Base-by-base conservation (phyloP, 1,284 basidiomycete genomes). In the Tylopilus orsonianus region DNA sequence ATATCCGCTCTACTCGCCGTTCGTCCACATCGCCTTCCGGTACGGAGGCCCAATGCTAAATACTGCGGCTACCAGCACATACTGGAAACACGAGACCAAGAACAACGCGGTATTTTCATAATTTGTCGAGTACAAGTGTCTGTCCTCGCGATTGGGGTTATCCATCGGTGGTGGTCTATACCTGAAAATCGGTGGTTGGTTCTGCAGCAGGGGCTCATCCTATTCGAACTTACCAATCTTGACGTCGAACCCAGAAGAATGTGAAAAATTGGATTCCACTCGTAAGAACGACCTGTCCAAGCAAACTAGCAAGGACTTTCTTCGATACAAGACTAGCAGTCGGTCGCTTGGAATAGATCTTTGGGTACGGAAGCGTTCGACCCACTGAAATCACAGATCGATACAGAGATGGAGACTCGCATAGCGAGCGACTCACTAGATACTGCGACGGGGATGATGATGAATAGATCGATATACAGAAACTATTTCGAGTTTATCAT, bases 41-140 rank as follows among this genome's bases (percentile, higher is more conserved):
- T 96, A 99, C 2, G 97, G 97, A 10, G 95, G 94, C 0, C 97
- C 97, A 56, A 98, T 97, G 66, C 90, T 95, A 73, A 99, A 99
- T 0, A 98, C 92, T 1, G 87, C 94, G 10, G 95, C 96, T 8
- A 97, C 92, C 34, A 98, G 77, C 57, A 99, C 92, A 70, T 99
- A 99, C 72, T 99, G 97, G 82, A 98, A 99, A 55, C 92, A 96
- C 3, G 95, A 97, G 42, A 98, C 78, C 57, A 98, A 72, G 73
- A 99, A 99, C 48, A 99, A 71, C 8, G 82, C 82, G 8, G 96
- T 88, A 69, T 99, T 99, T 68, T 99, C 97, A 57, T 82, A 95
- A 66, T 97, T 99, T 46, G 75, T 81, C n/a, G 92, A 87, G 57
- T 95, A 83, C 46, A 99, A 78, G 62, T 93, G 83, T 65, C 90